Evolutionary conservation across 495 filamentous ascomycete species (phyloP), one percentile per base, ranked within the genome.

Genomic region (Annulohypoxylon bovei): DNA sequence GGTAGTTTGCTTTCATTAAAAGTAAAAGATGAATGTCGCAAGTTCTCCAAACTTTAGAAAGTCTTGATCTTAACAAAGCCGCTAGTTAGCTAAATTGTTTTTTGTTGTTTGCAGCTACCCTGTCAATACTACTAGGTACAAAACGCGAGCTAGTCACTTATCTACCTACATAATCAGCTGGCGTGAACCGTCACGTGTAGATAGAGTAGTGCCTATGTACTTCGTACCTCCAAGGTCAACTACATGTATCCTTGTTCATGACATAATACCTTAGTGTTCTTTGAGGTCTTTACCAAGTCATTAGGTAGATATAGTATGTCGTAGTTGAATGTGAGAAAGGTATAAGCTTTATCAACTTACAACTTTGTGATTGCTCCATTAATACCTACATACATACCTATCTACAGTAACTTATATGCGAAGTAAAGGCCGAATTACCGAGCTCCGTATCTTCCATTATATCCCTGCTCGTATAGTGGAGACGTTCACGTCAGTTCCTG

Each of bases 21-120:
- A 27, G 16, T 50, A 27, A 9, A 37, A 56, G 53, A 25, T 56
- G n/a, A 53, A 60, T 32, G 20, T 42, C 8, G 16, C 27, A 22
- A 35, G 22, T 37, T 18, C n/a, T 4, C 18, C 3, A 50, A 70
- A 25, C 23, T 5, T 20, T 11, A 18, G 18, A 33, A 69, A 60
- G 49, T 28, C 5, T 56, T 32, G 37, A 53, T 52, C 50, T 46
- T 18, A 28, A 47, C 49, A 64, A 72, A 46, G 27, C 52, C 32
- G 39, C 30, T n/a, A n/a, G n/a, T n/a, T n/a, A n/a, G n/a, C n/a
- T 67, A 62, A 67, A 67, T 67, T 71, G 62, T 71, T 71, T 62
- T 62, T 67, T 72, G 69, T 72, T 72, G 69, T 72, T 72, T 67
- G 35, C 69, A 60, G 64, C 58, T 63, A 64, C 40, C 69, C 69